These are phyloP conservation scores for Sporothrix phasma DNA, from an alignment of 2,329 filamentous ascomycete genomes.

Conservation along the genomic window DNA sequence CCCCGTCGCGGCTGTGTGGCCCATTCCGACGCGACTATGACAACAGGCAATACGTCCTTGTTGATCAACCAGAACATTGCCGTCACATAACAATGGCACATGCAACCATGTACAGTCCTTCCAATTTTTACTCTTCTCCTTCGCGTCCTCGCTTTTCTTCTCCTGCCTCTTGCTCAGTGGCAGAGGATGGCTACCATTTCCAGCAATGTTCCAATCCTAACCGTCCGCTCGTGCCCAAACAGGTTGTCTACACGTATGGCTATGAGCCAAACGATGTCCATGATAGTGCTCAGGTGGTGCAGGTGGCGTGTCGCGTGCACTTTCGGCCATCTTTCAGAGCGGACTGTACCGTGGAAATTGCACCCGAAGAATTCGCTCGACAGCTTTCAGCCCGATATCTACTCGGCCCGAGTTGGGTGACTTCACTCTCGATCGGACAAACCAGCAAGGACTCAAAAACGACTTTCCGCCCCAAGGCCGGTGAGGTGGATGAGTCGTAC, in stretches of 20 bases:
- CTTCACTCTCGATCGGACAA: constrained; percentile 52
- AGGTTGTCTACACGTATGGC: constrained; percentile 40
- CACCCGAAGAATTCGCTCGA: constrained; percentile 47
- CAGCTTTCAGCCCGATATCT: constrained; percentile 51
- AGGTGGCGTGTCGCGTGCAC: constrained; percentile 48
- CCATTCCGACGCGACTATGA: constrained; percentile 40
- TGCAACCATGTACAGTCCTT: constrained; percentile 44
- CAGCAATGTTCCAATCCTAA: constrained; percentile 11
- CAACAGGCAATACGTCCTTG: constrained; percentile 41
- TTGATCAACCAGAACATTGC: constrained; percentile 43
- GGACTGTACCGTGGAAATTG: constrained; percentile 72
- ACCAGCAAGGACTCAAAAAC: constrained; percentile 41
- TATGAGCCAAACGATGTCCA: constrained; percentile 34
- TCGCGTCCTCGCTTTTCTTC: background rate
- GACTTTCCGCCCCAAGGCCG: constrained; percentile 45
- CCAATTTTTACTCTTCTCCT: constrained; percentile 19
- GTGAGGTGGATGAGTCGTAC: constrained; percentile 67
- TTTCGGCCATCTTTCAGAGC: constrained; percentile 54
- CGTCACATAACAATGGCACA: no score
- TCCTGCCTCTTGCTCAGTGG: constrained; percentile 10
- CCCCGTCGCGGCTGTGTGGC: constrained; percentile 47
- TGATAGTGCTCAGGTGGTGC: constrained; percentile 45
- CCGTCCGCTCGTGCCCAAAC: constrained; percentile 15
- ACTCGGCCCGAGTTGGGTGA: constrained; percentile 40
- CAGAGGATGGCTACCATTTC: background rate